Conservation (phyloP, 1,139 yeast genomes). For the Wickerhamomyces sp. region DNA sequence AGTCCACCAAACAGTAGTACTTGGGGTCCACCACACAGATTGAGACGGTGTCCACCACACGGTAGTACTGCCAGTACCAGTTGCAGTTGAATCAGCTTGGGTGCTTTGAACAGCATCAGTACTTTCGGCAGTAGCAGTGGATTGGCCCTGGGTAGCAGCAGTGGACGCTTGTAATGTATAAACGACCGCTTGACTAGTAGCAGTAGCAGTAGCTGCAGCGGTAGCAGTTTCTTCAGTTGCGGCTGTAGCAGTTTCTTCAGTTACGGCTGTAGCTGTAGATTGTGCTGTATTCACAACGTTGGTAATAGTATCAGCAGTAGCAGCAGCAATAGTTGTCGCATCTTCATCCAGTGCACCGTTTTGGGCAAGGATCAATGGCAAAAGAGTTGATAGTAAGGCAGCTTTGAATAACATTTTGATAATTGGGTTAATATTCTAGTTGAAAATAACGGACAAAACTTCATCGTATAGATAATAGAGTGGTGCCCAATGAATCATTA, state of each 20-base stretch:
- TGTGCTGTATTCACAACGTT: background rate
- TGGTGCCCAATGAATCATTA: background rate
- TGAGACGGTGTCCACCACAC: constrained; percentile 12
- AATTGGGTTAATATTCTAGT: background rate
- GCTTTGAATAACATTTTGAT: constrained; percentile 6
- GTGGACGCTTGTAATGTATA: background rate
- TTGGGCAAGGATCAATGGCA: constrained; percentile 6
- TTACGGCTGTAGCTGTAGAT: constrained; percentile 1
- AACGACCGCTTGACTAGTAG: constrained; percentile 1
- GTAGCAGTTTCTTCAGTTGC: constrained; percentile 3
- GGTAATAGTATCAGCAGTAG: constrained; percentile 1
- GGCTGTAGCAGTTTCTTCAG: constrained; percentile 1
- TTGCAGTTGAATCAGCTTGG: background rate
- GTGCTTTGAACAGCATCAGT: too few relatives aligned
- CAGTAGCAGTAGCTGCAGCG: background rate
- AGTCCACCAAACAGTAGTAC: constrained; percentile 16
- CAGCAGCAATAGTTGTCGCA: background rate
- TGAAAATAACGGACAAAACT: too few relatives aligned
- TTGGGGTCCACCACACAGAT: constrained; percentile 29
- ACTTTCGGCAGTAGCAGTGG: too few relatives aligned
- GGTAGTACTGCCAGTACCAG: constrained; percentile 15
- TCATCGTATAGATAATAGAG: background rate
- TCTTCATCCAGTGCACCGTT: constrained; percentile 2
- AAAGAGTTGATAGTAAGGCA: constrained; percentile 2
- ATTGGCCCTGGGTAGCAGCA: background rate